phyloP scores from a whole-genome alignment of 2,329 filamentous ascomycete species.

The Neoascochyta sp. region DNA sequence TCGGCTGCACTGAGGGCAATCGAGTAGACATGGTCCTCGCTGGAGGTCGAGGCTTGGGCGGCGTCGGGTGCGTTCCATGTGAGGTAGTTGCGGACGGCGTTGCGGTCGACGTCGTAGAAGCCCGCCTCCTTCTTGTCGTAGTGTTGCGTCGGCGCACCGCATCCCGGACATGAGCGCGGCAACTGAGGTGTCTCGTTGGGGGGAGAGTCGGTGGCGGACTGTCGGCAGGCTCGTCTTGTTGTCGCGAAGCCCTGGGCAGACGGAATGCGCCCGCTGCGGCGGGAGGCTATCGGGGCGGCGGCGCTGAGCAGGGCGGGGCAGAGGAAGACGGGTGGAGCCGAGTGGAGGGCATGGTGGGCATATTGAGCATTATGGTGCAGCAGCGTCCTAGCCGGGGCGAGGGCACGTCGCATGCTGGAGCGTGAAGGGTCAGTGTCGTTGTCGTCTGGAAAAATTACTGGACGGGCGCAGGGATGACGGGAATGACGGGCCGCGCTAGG shows the following conservation, averaged over 20 bases:
- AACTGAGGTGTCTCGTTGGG: constrained; percentile 24
- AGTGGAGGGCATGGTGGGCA: constrained; percentile 13
- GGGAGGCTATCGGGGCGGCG: constrained; percentile 8
- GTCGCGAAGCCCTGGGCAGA: constrained; percentile 29
- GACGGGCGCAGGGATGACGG: too few relatives aligned
- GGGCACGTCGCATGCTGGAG: constrained; percentile 33
- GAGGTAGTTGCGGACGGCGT: constrained; percentile 44
- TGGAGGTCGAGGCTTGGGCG: constrained; percentile 16
- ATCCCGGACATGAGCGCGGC: constrained; percentile 58
- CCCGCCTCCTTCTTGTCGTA: constrained; percentile 54
- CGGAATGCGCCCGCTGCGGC: constrained; percentile 5
- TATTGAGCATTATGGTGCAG: constrained; percentile 25
- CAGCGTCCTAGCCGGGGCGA: constrained; percentile 27
- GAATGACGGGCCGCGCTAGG: too few relatives aligned
- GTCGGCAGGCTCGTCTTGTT: constrained; percentile 8
- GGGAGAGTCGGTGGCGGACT: not conserved
- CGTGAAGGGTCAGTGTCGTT: too few relatives aligned
- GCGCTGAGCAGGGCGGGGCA: constrained; percentile 32
- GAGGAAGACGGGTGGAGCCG: constrained; percentile 32
- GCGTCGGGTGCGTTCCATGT: constrained; percentile 19
- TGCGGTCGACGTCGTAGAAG: constrained; percentile 53
- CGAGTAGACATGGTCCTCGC: constrained; percentile 40
- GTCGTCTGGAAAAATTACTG: too few relatives aligned
- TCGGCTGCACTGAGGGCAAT: constrained; percentile 32
- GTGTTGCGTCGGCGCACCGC: constrained; percentile 59